Base-by-base conservation (phyloP, 495 filamentous ascomycete genomes). In the Baudoinia panamericana region DNA sequence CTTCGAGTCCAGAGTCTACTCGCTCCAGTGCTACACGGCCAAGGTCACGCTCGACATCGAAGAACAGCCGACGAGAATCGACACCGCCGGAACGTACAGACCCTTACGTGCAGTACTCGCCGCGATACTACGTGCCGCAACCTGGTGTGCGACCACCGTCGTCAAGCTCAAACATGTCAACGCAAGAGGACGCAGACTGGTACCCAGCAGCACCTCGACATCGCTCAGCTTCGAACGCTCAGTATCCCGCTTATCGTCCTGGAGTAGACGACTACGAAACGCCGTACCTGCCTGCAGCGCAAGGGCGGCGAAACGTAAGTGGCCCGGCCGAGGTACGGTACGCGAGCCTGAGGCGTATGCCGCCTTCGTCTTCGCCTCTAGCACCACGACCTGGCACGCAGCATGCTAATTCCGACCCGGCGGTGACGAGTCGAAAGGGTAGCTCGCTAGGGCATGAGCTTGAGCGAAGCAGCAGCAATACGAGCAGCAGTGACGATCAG, bases 1-100 rank as follows among this genome's bases (percentile, higher is more conserved):
- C 51, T 39, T 46, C 40, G 30, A 37, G 42, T 39, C 44, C 50
- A 32, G 43, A 40, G 28, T 39, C 24, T 36, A 13, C 35, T 22
- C 36, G 47, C 42, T 28, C 17, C 48, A 32, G 36, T 15, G 37
- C 25, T 9, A 47, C 56, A 12, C 48, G 48, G 12, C 26, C 51
- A 11, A 26, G 39, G 9, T 57, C 58, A 15, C 56, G 54, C 11
- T 57, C 58, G 19, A 47, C 50, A n/a, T 61, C 58, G 11, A 42
- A 48, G 4, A 52, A 43, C 41, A 50, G 38, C 20, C 39, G 42
- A 20, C 36, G 46, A 22, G 46, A 47, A 17, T 44, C 41, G 19
- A 43, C 41, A 2, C 42, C 45, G 8, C 45, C 45, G 4, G 50
- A 51, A 24, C 32, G 31, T 4, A 28, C 33, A 6, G 44, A 53